phyloP scores from a whole-genome alignment of 495 filamentous ascomycete species.

The Aspergillus baeticus region DNA sequence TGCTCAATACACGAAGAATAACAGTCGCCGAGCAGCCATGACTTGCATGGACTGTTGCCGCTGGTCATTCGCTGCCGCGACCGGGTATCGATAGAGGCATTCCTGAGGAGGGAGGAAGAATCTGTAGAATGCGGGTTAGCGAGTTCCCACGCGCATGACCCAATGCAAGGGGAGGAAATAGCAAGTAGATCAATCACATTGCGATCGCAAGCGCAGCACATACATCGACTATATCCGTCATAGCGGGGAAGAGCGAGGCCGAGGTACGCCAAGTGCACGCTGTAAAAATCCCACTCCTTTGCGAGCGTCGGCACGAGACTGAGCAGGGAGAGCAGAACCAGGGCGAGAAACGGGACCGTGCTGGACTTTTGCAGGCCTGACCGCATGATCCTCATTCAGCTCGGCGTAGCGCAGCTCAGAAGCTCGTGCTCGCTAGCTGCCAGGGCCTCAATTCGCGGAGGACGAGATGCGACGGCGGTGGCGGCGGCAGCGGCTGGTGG shows the following conservation, averaged over 20 bases:
- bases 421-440: not conserved
- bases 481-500: not conserved
- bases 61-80: conserved; percentile 11
- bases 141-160: not conserved
- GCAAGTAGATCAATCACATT: not conserved
- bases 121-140: conserved; percentile 9
- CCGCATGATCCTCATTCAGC: conserved; percentile 34
- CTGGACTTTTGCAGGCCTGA: conserved; percentile 39
- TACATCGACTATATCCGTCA: conserved; percentile 33
- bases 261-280: conserved; percentile 31
- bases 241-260: conserved; percentile 22
- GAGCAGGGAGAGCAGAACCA: conserved; percentile 38
- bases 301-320: conserved; percentile 37
- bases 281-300: conserved; percentile 29
- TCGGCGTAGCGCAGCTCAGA: too few species aligned
- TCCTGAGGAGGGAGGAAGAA: conserved; percentile 16
- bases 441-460: conserved; percentile 7
- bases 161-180: not conserved
- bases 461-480: not conserved
- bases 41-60: conserved; percentile 9
- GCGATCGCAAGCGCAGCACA: conserved; percentile 10
- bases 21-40: conserved; percentile 17
- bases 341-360: conserved; percentile 38
- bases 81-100: conserved; percentile 17
- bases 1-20: conserved; percentile 10